A percentile compares a stretch with the other conserved stretches of the same genome.
Evolutionary conservation across 306 rosid genomes (phyloP).

Genomic region (Sophora flavescens): DNA sequence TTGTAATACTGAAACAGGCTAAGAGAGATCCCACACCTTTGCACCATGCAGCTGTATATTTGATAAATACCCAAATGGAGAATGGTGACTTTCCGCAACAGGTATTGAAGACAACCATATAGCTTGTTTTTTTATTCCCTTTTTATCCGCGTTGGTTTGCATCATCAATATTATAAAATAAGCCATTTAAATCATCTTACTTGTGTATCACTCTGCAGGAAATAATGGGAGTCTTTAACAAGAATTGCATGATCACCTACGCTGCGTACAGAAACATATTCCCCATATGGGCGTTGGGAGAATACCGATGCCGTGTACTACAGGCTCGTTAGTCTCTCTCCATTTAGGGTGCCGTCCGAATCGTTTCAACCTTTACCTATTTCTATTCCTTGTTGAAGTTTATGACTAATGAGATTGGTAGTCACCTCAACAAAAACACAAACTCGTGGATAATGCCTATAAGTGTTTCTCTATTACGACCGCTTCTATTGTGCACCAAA

Average conservation of each 20-base stretch:
- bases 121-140: constrained; percentile 14
- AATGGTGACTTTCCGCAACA: too few relatives aligned
- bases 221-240: constrained; percentile 90
- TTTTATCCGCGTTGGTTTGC: neutral
- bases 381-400: too few relatives aligned
- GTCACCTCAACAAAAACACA: too few relatives aligned
- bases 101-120: too few relatives aligned
- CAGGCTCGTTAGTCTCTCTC: constrained; percentile 42
- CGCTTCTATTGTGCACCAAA: too few relatives aligned
- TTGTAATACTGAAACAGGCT: too few relatives aligned
- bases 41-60: too few relatives aligned
- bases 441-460: too few relatives aligned
- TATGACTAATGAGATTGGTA: too few relatives aligned
- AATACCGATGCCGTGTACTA: constrained; percentile 63
- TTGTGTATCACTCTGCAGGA: constrained; percentile 57
- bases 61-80: too few relatives aligned
- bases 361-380: constrained; percentile 9
- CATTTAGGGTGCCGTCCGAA: neutral
- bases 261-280: constrained; percentile 86
- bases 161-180: neutral
- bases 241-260: constrained; percentile 84
- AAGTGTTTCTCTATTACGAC: too few relatives aligned
- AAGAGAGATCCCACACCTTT: too few relatives aligned
- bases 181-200: constrained; percentile 20
- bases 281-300: constrained; percentile 95